Evolutionary conservation across 225 moss, liverwort and hornwort species (phyloP).

Genomic region (Marchantia polymorpha): DNA sequence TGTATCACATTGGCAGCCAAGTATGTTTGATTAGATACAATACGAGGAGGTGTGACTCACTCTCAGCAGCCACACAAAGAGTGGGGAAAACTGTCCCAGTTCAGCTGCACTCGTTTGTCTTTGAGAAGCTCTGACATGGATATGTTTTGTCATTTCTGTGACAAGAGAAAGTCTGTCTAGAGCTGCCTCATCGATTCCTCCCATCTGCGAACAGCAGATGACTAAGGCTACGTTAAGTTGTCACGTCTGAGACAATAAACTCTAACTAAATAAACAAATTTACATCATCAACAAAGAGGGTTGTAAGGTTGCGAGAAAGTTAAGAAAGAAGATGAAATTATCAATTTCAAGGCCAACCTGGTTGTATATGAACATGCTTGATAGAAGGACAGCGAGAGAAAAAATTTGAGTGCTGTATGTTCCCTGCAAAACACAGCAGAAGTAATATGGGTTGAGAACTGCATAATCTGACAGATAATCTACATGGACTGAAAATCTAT

Average conservation of each 20-base stretch:
- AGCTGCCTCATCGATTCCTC: constrained; percentile 90
- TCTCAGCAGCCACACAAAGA: constrained; percentile 80
- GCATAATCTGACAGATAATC: no score
- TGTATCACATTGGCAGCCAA: background rate
- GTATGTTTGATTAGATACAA: background rate
- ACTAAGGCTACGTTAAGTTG: background rate
- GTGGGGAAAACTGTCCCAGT: constrained; percentile 82
- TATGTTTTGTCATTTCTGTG: constrained; percentile 96
- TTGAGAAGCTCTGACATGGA: constrained; percentile 77
- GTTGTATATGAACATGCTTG: constrained; percentile 94
- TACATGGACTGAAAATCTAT: no score
- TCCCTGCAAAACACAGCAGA: constrained; percentile 47
- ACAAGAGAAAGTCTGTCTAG: constrained; percentile 85
- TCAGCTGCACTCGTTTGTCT: constrained; percentile 68
- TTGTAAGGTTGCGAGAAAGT: background rate
- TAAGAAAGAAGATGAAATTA: background rate
- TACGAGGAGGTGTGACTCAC: constrained; percentile 34
- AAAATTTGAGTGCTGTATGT: constrained; percentile 95
- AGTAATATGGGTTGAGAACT: background rate
- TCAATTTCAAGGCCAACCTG: constrained; percentile 46
- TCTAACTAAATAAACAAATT: no score
- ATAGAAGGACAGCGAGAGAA: constrained; percentile 77
- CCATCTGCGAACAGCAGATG: constrained; percentile 54
- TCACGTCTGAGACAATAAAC: background rate
- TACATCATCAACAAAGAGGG: background rate